Evolutionary conservation across 345 rosid species (phyloP), one percentile per base, ranked within the genome.

Genomic region (Linum lewisii): DNA sequence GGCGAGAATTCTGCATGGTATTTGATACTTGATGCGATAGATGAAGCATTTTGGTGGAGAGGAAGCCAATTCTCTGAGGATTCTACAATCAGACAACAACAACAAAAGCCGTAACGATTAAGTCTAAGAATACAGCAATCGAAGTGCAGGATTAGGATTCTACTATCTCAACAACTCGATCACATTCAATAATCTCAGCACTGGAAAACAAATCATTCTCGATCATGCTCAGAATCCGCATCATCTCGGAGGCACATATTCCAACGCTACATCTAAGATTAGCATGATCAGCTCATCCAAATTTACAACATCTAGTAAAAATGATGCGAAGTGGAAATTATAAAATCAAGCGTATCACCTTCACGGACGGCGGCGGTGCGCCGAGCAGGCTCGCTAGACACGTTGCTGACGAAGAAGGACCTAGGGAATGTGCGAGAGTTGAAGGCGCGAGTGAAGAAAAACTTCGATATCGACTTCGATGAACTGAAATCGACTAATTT

Each of bases 1-100:
- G 95, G 95, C 29, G 86, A 82, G 74, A 82, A 82, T 73, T 82
- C 88, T 4, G 90, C 72, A 38, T 84, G 90, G 77, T 84, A 81
- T 68, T 81, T 82, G 63, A 87, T 87, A 21, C 78, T 82, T 0
- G 86, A 76, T 26, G 76, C 84, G 25, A 87, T 65, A 4, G 90
- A 80, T 37, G 82, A 69, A 56, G 88, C 76, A 68, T 84, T 84
- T 59, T 75, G 71, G 51, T 62, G 59, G 62, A 67, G 77, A 21
- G 75, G 69, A 58, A 22, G 69, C 70, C 42, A 14, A 15, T 52
- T 59, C 44, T 69, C 59, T 22, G 60, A 52, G 20, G 51, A 54
- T 63, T 74, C 82, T 72, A 75, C 36, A 62, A 58, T 51, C 69
- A 72, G 21, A 24, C 21, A 45, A n/a, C n/a, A n/a, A n/a, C n/a